Evolutionary conservation across 805 yeast genomes (phyloP).

Genomic region (Kodamaea laetipori): DNA sequence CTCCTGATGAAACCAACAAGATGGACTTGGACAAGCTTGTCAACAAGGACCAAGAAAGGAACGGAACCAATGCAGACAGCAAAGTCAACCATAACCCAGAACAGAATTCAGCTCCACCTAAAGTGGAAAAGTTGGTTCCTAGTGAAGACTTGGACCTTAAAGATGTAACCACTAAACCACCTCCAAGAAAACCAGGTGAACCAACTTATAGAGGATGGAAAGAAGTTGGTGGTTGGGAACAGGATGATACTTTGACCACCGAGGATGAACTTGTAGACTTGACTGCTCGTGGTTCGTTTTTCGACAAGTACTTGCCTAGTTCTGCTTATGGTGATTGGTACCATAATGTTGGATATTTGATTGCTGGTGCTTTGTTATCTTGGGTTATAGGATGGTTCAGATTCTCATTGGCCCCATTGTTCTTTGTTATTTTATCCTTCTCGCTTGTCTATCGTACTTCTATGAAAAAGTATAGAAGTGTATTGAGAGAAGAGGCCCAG

Average conservation of each 20-base stretch:
- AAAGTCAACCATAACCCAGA: slow-evolving; percentile 5
- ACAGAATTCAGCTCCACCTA: neutral
- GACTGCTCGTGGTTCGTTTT: slow-evolving; percentile 64
- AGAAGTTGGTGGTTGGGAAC: slow-evolving; percentile 87
- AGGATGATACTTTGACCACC: slow-evolving; percentile 59
- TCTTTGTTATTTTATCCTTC: slow-evolving; percentile 63
- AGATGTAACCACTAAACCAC: slow-evolving; percentile 36
- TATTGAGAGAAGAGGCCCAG: slow-evolving; percentile 76
- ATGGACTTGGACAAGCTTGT: slow-evolving; percentile 14
- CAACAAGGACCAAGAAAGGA: slow-evolving; percentile 5
- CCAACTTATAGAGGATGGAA: slow-evolving; percentile 91
- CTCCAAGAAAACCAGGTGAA: slow-evolving; percentile 54
- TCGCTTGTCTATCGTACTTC: slow-evolving; percentile 80
- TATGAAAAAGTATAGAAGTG: slow-evolving; percentile 73
- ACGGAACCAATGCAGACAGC: neutral
- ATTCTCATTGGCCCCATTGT: slow-evolving; percentile 79
- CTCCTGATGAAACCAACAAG: slow-evolving; percentile 11
- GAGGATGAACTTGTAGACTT: slow-evolving; percentile 77
- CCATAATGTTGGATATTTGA: slow-evolving; percentile 76
- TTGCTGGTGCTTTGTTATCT: slow-evolving; percentile 68
- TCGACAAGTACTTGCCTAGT: slow-evolving; percentile 78
- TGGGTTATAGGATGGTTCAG: slow-evolving; percentile 78
- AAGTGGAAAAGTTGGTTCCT: slow-evolving; percentile 23
- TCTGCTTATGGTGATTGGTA: slow-evolving; percentile 93
- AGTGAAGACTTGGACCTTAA: slow-evolving; percentile 42